Conservation (phyloP, 768 basidiomycete genomes). For the Boletus speciosus region DNA sequence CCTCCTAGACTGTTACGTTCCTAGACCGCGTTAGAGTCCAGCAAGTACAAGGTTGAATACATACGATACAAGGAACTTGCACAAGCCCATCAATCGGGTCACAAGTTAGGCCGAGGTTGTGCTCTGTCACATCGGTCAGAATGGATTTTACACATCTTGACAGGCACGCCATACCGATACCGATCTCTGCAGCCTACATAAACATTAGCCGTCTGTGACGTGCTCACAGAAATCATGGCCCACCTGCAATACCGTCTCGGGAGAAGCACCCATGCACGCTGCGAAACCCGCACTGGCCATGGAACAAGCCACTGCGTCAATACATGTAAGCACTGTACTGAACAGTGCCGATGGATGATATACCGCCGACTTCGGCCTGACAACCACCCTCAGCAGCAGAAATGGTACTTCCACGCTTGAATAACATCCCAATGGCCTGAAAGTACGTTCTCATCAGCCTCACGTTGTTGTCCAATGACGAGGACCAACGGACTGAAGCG, state of each 20-base stretch:
- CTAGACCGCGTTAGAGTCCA: constrained; percentile 32
- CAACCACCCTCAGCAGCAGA: constrained; percentile 95
- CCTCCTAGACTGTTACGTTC: constrained; percentile 87
- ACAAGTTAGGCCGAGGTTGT: constrained; percentile 86
- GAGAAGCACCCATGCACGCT: constrained; percentile 89
- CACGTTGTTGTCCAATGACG: neutral
- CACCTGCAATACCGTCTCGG: constrained; percentile 78
- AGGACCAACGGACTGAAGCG: constrained; percentile 56
- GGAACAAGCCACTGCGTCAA: constrained; percentile 73
- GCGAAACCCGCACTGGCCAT: constrained; percentile 96
- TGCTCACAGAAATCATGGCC: constrained; percentile 7
- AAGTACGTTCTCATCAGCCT: constrained; percentile 7
- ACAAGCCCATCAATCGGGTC: constrained; percentile 93
- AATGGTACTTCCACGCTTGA: constrained; percentile 96
- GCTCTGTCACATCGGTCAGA: constrained; percentile 45
- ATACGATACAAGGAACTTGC: constrained; percentile 92
- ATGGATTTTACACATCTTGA: neutral
- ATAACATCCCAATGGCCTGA: constrained; percentile 90
- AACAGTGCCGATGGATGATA: constrained; percentile 8
- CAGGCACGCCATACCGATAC: constrained; percentile 57
- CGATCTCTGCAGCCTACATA: constrained; percentile 77
- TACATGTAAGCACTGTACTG: neutral
- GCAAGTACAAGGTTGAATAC: constrained; percentile 1
- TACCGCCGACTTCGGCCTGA: constrained; percentile 92
- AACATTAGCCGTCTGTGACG: neutral